Evolutionary conservation across 2,329 filamentous ascomycete species (phyloP).

Genomic region (Paecilomyces fulvus): DNA sequence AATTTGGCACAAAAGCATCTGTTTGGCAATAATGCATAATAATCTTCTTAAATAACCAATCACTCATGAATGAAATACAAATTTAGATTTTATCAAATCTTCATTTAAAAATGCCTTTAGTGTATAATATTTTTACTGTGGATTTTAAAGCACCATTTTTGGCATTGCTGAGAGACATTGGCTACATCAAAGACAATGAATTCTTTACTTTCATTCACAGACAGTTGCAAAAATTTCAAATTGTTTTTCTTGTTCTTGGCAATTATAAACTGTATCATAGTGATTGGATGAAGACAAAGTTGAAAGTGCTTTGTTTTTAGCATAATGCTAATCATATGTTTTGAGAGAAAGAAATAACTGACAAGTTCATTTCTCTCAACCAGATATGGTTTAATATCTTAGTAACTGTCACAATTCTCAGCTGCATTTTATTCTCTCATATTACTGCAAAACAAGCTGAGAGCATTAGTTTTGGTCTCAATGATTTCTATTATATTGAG

Average conservation of each 20-base stretch:
- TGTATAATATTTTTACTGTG: constrained; percentile 46
- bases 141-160: constrained; percentile 41
- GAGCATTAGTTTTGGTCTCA: constrained; percentile 36
- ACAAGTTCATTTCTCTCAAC: constrained; percentile 36
- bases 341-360: constrained; percentile 7
- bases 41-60: too few relatives aligned
- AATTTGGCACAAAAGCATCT: too few relatives aligned
- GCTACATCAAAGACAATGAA: constrained; percentile 37
- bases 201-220: constrained; percentile 40
- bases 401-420: constrained; percentile 31
- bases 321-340: constrained; percentile 10
- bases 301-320: constrained; percentile 16
- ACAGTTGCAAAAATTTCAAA: constrained; percentile 42
- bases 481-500: constrained; percentile 45
- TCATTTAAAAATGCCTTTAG: constrained; percentile 44
- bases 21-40: too few relatives aligned
- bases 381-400: constrained; percentile 31
- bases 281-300: constrained; percentile 17
- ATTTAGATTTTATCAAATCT: constrained; percentile 50
- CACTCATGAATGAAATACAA: constrained; percentile 1
- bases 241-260: constrained; percentile 46
- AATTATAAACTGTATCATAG: constrained; percentile 49
- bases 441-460: constrained; percentile 31
- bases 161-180: constrained; percentile 51
- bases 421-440: constrained; percentile 44